These are phyloP conservation scores for Pseudoperonospora humuli DNA, from an alignment of 352 stramenopile genomes.

Conservation along the genomic window DNA sequence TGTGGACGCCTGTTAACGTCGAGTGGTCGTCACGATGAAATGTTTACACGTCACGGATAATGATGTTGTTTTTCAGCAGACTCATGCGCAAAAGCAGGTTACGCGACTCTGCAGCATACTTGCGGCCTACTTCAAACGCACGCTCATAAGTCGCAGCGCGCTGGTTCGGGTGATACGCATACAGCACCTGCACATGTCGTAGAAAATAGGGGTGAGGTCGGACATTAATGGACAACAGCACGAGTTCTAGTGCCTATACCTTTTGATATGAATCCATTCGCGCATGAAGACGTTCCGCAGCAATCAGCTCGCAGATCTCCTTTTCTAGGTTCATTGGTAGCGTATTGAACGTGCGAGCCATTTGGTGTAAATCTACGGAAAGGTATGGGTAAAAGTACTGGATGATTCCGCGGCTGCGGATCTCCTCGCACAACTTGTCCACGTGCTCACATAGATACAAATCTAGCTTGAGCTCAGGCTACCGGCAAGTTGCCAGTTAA, in stretches of 20 bases:
- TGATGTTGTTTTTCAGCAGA: slow-evolving; percentile 78
- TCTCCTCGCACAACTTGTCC: slow-evolving; percentile 66
- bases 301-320: slow-evolving; percentile 75
- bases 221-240: neutral
- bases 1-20: neutral
- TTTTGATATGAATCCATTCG: slow-evolving; percentile 87
- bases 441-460: slow-evolving; percentile 75
- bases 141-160: slow-evolving; percentile 69
- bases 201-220: neutral
- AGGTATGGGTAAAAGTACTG: slow-evolving; percentile 88
- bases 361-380: slow-evolving; percentile 79
- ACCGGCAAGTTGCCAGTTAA: neutral
- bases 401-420: slow-evolving; percentile 77
- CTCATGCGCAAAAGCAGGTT: slow-evolving; percentile 82
- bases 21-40: neutral
- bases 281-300: slow-evolving; percentile 57
- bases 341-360: slow-evolving; percentile 82
- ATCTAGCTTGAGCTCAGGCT: slow-evolving; percentile 72
- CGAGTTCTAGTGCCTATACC: slow-evolving; percentile 20
- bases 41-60: slow-evolving; percentile 62
- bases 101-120: slow-evolving; percentile 75
- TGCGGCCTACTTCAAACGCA: slow-evolving; percentile 70
- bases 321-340: slow-evolving; percentile 53
- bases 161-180: slow-evolving; percentile 74
- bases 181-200: slow-evolving; percentile 42